Base-by-base conservation (phyloP, 2,329 filamentous ascomycete species). In the Aureobasidium sp. region DNA sequence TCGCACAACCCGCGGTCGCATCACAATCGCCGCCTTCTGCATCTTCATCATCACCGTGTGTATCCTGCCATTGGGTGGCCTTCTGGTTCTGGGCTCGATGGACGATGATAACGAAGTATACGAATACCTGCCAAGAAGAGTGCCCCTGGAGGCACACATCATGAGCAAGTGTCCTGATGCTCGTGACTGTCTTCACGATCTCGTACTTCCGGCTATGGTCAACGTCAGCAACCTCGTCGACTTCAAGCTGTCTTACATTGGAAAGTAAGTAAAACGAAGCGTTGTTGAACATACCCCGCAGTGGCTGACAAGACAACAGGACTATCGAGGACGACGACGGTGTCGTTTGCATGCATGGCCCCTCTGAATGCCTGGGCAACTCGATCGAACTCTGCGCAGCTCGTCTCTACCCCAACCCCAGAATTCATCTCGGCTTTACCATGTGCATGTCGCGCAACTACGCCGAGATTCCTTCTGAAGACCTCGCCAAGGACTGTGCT, bases 101-200 rank as follows among this genome's bases (percentile, higher is more conserved):
- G 68, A 70, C 27, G 67, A 69, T 36, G 68, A 69, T 5, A 47
- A 54, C 36, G 16, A 53, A 59, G 2, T 14, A 21, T 49, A 49
- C 47, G 60, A 61, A 37, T 65, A 63, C 50, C 48, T 61, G 39
- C 50, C 62, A 5, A 63, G 66, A 45, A 77, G 72, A 62, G 88
- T 97, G 5, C 89, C 91, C 3, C 76, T 99, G 2, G 94, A 99
- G 73, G 90, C 91, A 61, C 93, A 97, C 74, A 94, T 97, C 68
- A 99, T 97, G 87, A 74, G 64, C 77, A 97, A 97, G 80, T 99
- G 94, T 70, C 92, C 93, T 0, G 94, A 99, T 75, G 91, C 94
- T 2, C 82, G 81, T 73, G 88, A 90, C 71, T 97, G 93, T 69
- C 79, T 99, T 25, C 84, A 85, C 64, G 79, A 91, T 63, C 77